Evolutionary conservation across 148 eudicot genomes (phyloP).

Genomic region (Tetragonia tetragonoides): DNA sequence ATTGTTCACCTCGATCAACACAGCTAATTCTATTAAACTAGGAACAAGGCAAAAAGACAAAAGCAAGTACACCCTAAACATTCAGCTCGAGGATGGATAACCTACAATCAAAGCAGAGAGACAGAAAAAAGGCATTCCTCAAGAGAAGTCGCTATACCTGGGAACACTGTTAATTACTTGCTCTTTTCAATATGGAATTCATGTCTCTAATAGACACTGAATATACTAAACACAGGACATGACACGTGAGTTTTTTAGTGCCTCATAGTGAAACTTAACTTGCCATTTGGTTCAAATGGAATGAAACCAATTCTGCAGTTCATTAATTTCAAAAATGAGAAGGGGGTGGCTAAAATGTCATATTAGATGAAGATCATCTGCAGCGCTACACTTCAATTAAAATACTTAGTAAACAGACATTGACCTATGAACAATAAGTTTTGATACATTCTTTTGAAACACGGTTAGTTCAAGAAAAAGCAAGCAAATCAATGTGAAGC

Average conservation of each 20-base stretch:
- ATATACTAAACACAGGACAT: not conserved
- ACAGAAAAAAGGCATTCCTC: conserved; percentile 14
- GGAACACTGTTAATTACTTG: not conserved
- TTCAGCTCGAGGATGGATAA: conserved; percentile 21
- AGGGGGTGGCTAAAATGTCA: not conserved
- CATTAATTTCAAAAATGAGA: not conserved
- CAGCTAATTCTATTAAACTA: not conserved
- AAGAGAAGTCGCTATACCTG: conserved; percentile 1
- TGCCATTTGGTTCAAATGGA: not conserved
- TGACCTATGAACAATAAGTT: not conserved
- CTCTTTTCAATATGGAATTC: not conserved
- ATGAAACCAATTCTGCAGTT: not conserved
- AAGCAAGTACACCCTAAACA: conserved; percentile 17
- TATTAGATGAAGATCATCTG: not conserved
- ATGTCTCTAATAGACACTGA: not conserved
- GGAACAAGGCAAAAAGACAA: not conserved
- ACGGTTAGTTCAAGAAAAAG: not conserved
- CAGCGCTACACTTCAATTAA: too few relatives aligned
- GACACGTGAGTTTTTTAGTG: not conserved
- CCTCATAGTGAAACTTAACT: not conserved
- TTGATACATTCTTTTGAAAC: not conserved
- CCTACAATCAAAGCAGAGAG: conserved; percentile 23
- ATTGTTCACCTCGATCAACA: not conserved
- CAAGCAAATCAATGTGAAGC: too few relatives aligned
- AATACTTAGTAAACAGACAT: too few relatives aligned